Percentiles rank a stretch among this genome's conserved stretches.
Conservation (phyloP, 805 yeast genomes). For the Candida ulmi region DNA sequence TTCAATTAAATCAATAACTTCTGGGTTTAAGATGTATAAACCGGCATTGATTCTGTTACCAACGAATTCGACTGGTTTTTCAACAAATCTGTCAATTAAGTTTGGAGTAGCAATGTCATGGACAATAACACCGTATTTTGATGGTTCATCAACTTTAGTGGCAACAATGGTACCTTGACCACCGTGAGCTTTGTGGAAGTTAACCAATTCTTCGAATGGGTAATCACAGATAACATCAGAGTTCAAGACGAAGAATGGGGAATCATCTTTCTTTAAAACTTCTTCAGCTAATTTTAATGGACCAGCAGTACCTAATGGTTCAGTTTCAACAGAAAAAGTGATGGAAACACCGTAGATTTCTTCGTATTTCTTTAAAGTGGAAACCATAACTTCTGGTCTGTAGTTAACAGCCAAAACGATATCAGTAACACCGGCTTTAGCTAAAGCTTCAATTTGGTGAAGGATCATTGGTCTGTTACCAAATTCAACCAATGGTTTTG, state of each 20-base stretch:
- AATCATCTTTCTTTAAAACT: slow-evolving; percentile 85
- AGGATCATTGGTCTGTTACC: slow-evolving; percentile 99
- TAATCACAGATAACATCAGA: slow-evolving; percentile 98
- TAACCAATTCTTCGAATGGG: slow-evolving; percentile 89
- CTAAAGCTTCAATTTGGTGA: slow-evolving; percentile 97
- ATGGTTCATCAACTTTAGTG: slow-evolving; percentile 99
- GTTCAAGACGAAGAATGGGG: slow-evolving; percentile 96
- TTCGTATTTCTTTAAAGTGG: slow-evolving; percentile 90
- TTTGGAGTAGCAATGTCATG: slow-evolving; percentile 93
- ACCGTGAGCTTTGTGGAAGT: slow-evolving; percentile 92
- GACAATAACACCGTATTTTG: slow-evolving; percentile 99
- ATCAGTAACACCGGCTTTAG: slow-evolving; percentile 98
- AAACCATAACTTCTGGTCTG: slow-evolving; percentile 99
- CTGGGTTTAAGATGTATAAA: slow-evolving; percentile 95
- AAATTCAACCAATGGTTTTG: slow-evolving; percentile 96
- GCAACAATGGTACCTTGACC: slow-evolving; percentile 98
- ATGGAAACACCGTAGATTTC: slow-evolving; percentile 88
- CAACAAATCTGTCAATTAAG: slow-evolving; percentile 97
- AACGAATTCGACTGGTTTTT: slow-evolving; percentile 98
- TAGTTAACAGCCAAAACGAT: slow-evolving; percentile 98
- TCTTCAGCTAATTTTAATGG: slow-evolving; percentile 96
- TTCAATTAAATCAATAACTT: slow-evolving; percentile 93
- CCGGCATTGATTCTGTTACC: slow-evolving; percentile 99
- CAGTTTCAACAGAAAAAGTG: slow-evolving; percentile 97
- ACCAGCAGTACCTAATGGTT: slow-evolving; percentile 99